Evolutionary conservation across 2,329 filamentous ascomycete genomes (phyloP).

Genomic region (Myriosclerotinia duriaeana): DNA sequence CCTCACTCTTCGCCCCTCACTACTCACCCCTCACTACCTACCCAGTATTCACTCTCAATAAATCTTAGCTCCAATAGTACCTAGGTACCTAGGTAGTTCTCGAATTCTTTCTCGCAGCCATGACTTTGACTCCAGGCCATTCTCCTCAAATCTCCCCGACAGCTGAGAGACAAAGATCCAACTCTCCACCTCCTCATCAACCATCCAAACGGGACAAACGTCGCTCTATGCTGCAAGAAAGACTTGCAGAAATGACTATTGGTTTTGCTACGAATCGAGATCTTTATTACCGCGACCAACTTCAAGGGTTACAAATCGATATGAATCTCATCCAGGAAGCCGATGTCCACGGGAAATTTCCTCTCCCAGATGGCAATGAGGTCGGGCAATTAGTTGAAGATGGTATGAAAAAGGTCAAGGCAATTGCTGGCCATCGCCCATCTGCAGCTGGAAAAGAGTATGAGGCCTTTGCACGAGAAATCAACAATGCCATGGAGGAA

Average conservation of each 20-base stretch:
- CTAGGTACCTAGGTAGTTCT: too few species aligned
- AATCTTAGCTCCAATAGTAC: not conserved
- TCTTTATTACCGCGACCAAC: conserved; percentile 80
- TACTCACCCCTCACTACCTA: not conserved
- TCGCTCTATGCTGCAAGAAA: conserved; percentile 77
- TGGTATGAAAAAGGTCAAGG: conserved; percentile 38
- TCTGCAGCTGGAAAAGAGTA: conserved; percentile 79
- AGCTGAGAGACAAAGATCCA: conserved; percentile 37
- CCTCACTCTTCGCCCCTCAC: not conserved
- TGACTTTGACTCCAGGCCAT: conserved; percentile 35
- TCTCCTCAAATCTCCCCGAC: conserved; percentile 38
- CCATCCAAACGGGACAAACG: conserved; percentile 86
- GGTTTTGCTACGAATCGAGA: conserved; percentile 81
- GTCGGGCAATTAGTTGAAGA: conserved; percentile 42
- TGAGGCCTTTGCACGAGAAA: conserved; percentile 77
- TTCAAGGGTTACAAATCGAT: conserved; percentile 89
- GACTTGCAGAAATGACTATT: conserved; percentile 71
- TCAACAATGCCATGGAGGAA: conserved; percentile 85
- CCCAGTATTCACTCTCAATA: not conserved
- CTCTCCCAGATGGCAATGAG: conserved; percentile 58
- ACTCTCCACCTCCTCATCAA: conserved; percentile 38
- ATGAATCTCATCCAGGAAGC: conserved; percentile 83
- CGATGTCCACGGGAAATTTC: conserved; percentile 72
- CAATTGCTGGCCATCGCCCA: conserved; percentile 43
- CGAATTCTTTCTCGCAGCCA: conserved; percentile 14